Conservation (phyloP, 768 basidiomycete species). For the Boletus fagicola region DNA sequence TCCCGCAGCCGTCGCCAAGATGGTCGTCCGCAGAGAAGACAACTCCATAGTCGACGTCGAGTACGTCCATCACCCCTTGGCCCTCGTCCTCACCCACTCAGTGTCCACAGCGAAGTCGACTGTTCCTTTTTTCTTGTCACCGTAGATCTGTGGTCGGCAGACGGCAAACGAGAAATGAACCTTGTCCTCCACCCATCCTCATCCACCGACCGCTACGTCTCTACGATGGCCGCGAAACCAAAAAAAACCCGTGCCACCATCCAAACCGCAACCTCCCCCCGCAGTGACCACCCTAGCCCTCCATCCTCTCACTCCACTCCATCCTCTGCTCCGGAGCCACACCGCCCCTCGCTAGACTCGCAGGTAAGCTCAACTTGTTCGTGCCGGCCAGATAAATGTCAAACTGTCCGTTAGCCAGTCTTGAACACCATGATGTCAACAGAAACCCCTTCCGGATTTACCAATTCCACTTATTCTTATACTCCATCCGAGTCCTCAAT, state of each 20-base stretch:
- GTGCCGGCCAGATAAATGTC: not conserved
- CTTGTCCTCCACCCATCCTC: constrained; percentile 86
- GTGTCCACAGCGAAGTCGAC: constrained; percentile 65
- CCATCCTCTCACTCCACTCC: constrained; percentile 48
- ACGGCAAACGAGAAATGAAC: constrained; percentile 82
- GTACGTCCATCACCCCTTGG: constrained; percentile 44
- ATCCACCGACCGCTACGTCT: constrained; percentile 63
- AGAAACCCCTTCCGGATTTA: constrained; percentile 38
- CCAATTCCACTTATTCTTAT: constrained; percentile 44
- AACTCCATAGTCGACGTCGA: constrained; percentile 68
- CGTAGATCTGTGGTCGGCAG: constrained; percentile 89
- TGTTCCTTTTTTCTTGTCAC: constrained; percentile 86
- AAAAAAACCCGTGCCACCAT: constrained; percentile 37
- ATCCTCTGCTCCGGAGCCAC: constrained; percentile 42
- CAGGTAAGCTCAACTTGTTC: constrained; percentile 37
- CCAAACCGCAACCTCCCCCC: constrained; percentile 34
- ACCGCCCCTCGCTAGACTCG: constrained; percentile 37
- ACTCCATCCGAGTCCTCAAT: constrained; percentile 41
- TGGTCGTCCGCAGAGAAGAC: constrained; percentile 70
- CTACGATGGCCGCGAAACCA: constrained; percentile 37
- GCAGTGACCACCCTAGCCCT: constrained; percentile 43
- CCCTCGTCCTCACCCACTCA: constrained; percentile 6
- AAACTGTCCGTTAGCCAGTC: constrained; percentile 22
- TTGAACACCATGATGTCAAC: constrained; percentile 41
- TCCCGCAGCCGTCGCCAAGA: constrained; percentile 85